Base-by-base conservation (phyloP, 495 filamentous ascomycete species). In the Echria macrotheca region DNA sequence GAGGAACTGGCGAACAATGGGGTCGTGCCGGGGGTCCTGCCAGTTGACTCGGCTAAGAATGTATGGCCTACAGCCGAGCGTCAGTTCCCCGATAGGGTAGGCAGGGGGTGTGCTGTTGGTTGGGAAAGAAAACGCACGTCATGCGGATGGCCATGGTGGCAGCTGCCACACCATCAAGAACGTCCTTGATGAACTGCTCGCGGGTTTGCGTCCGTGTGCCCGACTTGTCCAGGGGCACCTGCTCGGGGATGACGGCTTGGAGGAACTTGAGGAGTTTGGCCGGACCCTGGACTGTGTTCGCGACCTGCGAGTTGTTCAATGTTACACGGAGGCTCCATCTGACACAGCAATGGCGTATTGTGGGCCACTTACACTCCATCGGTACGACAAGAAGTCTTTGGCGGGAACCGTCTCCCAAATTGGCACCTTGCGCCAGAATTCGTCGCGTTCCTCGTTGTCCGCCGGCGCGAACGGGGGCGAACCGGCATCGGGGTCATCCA, bases 121-220 rank as follows among this genome's bases (percentile, higher is more conserved):
- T 8, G 28, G 11, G 18, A 17, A 40, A 12, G 10, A 39, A 8
- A 12, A 55, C 70, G 64, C 54, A 73, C 70, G 63, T 69, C 47
- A 71, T 58, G 9, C 78, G 70, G 37, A 80, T 64, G 1, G 76
- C 58, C 78, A 83, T 83, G 22, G 77, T 70, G 9, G 77, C 72
- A 9, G 55, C 51, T 14, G 50, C 59, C 7, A 81, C 67, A 9
- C 75, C 79, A 5, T 69, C 53, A 7, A 63, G 39, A n/a, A 77
- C 68, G 59, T 81, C 78, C 12, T 58, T 49, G 54, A 80, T 67
- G 52, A 80, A 75, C 36, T 75, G 64, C 5, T 74, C 68, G 11
- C 68, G 66, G 19, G 68, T 74, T 42, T 67, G 67, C 49, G 69
- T 65, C 44, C 63, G 59, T 3, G 38, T 47, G 10, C 64, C 40